phyloP scores from a whole-genome alignment of 2,329 filamentous ascomycete genomes.

The Diaporthe sp. region DNA sequence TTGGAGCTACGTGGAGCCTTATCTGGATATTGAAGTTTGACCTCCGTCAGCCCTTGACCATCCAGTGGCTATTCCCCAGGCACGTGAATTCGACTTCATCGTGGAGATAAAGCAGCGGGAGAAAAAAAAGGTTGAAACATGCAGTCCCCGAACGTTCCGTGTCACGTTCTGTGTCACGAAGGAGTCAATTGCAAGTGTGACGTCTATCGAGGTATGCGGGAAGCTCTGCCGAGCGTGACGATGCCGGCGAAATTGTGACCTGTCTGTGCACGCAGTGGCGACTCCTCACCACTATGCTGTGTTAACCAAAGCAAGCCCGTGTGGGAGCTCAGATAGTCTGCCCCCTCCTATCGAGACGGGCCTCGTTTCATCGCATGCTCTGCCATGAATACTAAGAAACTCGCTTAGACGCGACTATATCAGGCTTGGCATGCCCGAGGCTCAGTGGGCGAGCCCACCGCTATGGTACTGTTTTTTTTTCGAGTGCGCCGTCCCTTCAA shows the following conservation, averaged over 20 bases:
- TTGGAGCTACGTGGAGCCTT: neutral
- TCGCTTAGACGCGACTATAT: slow-evolving; percentile 23
- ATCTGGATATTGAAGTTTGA: neutral
- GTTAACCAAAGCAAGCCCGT: neutral
- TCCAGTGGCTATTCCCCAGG: no score
- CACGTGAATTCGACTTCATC: neutral
- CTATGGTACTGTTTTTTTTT: slow-evolving; percentile 8
- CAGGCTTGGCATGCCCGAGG: slow-evolving; percentile 14
- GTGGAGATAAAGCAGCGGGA: neutral
- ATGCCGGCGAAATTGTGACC: neutral
- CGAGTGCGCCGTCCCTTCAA: neutral
- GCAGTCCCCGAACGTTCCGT: slow-evolving; percentile 6
- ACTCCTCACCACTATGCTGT: neutral
- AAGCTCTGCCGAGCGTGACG: neutral
- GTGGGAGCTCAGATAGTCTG: slow-evolving; percentile 15
- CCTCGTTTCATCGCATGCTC: slow-evolving; percentile 32
- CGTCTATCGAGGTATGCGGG: neutral
- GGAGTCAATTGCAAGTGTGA: neutral
- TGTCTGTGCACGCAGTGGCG: neutral
- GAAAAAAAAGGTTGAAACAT: neutral
- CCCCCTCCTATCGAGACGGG: slow-evolving; percentile 30
- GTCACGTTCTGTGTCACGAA: slow-evolving; percentile 18
- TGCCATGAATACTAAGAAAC: slow-evolving; percentile 21
- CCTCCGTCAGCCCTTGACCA: neutral
- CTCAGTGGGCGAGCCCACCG: slow-evolving; percentile 7